Evolutionary conservation across 2,329 filamentous ascomycete genomes (phyloP), one percentile per base, ranked within the genome.

Genomic region (Trichoderma sp.): DNA sequence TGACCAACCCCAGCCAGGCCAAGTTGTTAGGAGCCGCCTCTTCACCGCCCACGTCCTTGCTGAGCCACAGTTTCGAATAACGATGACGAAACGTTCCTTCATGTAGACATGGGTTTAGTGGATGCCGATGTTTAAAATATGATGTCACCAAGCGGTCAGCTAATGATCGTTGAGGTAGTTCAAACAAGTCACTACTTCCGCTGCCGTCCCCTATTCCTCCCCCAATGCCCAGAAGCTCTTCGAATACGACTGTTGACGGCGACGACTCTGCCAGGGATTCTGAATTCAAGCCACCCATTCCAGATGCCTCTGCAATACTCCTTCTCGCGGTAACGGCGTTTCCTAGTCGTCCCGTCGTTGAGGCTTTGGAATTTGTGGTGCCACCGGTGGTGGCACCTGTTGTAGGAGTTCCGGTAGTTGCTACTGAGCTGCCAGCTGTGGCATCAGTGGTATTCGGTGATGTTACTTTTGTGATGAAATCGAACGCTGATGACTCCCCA

Each of bases 91-190:
- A 72, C 11, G 59, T 72, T 9, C 69, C 69, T 24, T 72, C 69
- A 11, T 72, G 69, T 12, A 72, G 38, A 64, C 60, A 72, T n/a
- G 69, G 69, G n/a, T 72, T 72, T 38, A 72, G 59, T 2, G 69
- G 69, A 21, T 72, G 69, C n/a, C 69, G 27, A 24, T 72, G 69
- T 27, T 72, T 72, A 12, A 72, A 72, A n/a, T 72, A 72, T 14
- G 69, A 72, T 1, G 69, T 12, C 14, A 72, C 69, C 59, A 72
- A 27, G 4, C 69, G 69, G 38, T 72, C 69, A 6, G 69, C 69
- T 21, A 72, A 27, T 24, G 69, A 72, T 11, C 69, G 59, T n/a
- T 72, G 69, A 2, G 69, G 69, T 41, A 72, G 59, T 64, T 72
- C 69, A 18, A 72, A 72, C 16, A 72, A 35, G 27, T 72, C 69